Evolutionary conservation across 192 early-diverging fungal genomes (phyloP), one percentile per base, ranked within the genome.

Genomic region (Rhizophagus sp.): DNA sequence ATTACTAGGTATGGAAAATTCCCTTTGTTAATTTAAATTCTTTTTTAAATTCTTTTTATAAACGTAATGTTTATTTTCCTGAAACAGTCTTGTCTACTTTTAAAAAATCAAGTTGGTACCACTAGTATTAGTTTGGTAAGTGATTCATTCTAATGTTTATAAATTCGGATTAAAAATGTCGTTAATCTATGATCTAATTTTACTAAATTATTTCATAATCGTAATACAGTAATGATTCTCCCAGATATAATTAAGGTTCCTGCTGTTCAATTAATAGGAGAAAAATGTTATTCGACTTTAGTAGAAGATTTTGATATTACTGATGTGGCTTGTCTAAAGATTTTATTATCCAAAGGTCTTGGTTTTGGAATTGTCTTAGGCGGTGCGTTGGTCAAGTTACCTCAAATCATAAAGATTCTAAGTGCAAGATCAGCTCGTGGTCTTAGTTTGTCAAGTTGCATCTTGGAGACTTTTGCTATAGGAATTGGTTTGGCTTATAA

Each of bases 351-450:
- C 34, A 98, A 98, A 82, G 95, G 92, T 0, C 92, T 99, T 17
- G 95, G 97, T 0, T 76, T 99, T 27, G 96, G 96, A n/a, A 96
- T 99, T 73, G 95, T 98, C n/a, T 79, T 92, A 7, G 96, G 94
- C 61, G 94, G 96, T n/a, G 91, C 94, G 47, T 91, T 98, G 50
- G 90, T 98, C 75, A 99, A 99, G 84, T 84, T 99, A 36, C 98
- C 98, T 10, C 97, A 99, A 86, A 97, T 99, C 44, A 82, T 95
- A 82, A 99, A 97, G 78, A 97, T 98, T 67, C 67, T 95, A 24
- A 82, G 83, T 27, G 86, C 91, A 50, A 75, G 85, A 68, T 94
- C 93, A 39, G 92, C 92, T 17, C 86, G 89, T 67, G 97, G 97
- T 3, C 88, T 99, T 68, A 96, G 94, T 12, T 86, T 97, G 75